These are phyloP conservation scores for Apiospora phragmitis DNA, from an alignment of 2,329 filamentous ascomycete genomes.

Conservation along the genomic window DNA sequence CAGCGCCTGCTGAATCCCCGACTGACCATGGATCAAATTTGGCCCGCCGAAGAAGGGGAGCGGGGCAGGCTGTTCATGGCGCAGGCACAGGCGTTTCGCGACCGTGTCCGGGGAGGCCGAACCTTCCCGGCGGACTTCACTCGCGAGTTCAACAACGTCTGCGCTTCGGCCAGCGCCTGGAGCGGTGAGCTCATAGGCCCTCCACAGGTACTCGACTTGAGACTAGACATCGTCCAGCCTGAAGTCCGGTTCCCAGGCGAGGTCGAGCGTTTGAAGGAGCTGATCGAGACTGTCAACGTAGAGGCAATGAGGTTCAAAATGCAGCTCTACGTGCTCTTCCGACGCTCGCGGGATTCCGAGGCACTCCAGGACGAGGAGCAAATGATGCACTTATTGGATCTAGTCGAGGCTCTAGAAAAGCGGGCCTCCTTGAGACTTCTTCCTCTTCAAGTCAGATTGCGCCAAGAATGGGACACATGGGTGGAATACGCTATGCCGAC, in stretches of 20 bases:
- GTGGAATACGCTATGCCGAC: not conserved
- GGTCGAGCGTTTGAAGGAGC: not conserved
- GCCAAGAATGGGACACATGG: not conserved
- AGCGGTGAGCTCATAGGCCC: not conserved
- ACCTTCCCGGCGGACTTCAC: not conserved
- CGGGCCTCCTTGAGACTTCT: not conserved
- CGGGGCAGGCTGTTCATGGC: not conserved
- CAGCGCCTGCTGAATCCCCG: not conserved
- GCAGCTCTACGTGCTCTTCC: not conserved
- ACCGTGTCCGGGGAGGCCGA: not conserved
- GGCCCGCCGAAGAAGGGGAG: not conserved
- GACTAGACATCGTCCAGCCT: not conserved
- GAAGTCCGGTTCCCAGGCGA: not conserved
- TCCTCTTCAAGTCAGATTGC: not conserved
- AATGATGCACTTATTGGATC: not conserved
- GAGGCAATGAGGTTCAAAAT: not conserved
- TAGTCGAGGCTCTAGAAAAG: not conserved
- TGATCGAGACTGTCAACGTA: not conserved
- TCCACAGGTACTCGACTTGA: not conserved
- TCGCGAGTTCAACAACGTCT: not conserved
- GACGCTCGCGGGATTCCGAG: not conserved
- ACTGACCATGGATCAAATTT: not conserved
- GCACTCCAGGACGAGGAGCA: not conserved
- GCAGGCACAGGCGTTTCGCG: fast-evolving
- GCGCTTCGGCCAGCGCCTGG: not conserved